Base-by-base conservation (phyloP, 2,329 filamentous ascomycete species). In the Pyricularia sp. region DNA sequence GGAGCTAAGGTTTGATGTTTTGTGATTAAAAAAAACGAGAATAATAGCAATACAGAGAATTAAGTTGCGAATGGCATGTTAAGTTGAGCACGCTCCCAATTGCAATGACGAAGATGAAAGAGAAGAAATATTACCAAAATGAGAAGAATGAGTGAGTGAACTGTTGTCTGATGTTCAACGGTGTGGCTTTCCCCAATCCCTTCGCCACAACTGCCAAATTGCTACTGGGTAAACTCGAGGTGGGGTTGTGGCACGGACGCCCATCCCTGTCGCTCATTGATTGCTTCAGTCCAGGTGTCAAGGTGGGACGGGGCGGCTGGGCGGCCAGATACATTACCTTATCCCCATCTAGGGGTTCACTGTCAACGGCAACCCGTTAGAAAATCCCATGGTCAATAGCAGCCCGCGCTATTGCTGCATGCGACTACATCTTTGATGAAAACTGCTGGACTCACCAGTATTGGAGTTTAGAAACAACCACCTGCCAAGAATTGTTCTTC, bases 221-320 rank as follows among this genome's bases (percentile, higher is more conserved):
- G 25, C 58, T 25, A 61, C 10, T 61, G 25, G 25, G 23, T 61
- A 25, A 61, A 61, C 12, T 25, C 10, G 58, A 12, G n/a, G 58
- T 61, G 58, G 58, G 58, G 58, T 26, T 61, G 58, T 61, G 58
- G 58, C 58, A 61, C 58, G 58, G 58, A 61, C 58, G 14, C 14
- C 58, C 10, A 61, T 26, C 58, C 58, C n/a, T 61, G 25, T 61
- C 58, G 14, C 23, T 61, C 23, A 5, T 14, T 61, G 23, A 61
- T 61, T 61, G 58, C n/a, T 61, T 61, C 58, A 28, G 58, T 26
- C 58, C 58, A 61, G 58, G 58, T 61, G 58, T 61, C 58, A 61
- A 61, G 58, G 58, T 61, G 58, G 58, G 58, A 61, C 58, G n/a
- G 33, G 33, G 58, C 23, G 23, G n/a, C 25, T 42, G 58, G 58